These are phyloP conservation scores for Suillus cothurnatus DNA, from an alignment of 768 basidiomycete species.

Conservation along the genomic window DNA sequence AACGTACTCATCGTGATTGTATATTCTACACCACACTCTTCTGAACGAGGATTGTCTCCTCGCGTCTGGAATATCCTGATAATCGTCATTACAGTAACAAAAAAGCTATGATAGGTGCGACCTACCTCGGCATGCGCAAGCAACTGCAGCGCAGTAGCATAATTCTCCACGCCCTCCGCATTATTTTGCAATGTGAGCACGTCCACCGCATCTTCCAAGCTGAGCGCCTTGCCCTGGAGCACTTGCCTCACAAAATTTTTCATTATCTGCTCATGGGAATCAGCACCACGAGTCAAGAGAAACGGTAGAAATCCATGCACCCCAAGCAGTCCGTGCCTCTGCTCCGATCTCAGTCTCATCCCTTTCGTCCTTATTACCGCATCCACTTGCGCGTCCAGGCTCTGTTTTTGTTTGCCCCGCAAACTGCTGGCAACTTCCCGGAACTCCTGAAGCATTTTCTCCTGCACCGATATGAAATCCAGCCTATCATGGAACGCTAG, in stretches of 20 bases:
- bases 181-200: constrained; percentile 87
- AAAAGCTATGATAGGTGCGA: background rate
- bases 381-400: constrained; percentile 70
- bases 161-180: constrained; percentile 56
- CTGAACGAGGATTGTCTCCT: constrained; percentile 70
- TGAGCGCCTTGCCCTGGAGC: constrained; percentile 72
- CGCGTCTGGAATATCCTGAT: constrained; percentile 63
- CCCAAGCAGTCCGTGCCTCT: constrained; percentile 52
- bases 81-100: background rate
- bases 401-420: constrained; percentile 59
- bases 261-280: constrained; percentile 54
- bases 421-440: constrained; percentile 46
- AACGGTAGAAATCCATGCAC: constrained; percentile 17
- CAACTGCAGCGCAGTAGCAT: constrained; percentile 67
- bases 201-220: constrained; percentile 82
- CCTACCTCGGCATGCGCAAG: constrained; percentile 57
- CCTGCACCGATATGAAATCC: constrained; percentile 86
- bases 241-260: constrained; percentile 67
- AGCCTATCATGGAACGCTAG: constrained; percentile 84
- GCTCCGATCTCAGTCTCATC: constrained; percentile 36
- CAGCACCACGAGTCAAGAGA: background rate
- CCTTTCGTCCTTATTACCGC: constrained; percentile 60
- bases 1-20: constrained; percentile 85
- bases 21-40: constrained; percentile 86
- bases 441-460: constrained; percentile 66